These are phyloP conservation scores for Corynascus novoguineensis DNA, from an alignment of 495 filamentous ascomycete species.

Conservation along the genomic window DNA sequence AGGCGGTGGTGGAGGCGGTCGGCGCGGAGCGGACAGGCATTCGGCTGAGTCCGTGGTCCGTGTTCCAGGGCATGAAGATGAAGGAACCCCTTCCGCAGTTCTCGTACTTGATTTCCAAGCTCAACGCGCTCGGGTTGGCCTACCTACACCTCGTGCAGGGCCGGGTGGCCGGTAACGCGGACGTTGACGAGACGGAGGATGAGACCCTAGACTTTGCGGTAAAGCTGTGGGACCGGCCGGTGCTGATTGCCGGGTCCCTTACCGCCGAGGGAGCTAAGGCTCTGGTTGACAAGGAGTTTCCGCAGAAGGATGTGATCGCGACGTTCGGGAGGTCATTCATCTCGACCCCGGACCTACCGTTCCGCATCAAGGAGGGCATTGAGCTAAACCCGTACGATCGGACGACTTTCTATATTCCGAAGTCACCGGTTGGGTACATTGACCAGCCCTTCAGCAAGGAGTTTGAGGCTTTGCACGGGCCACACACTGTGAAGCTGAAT, in stretches of 20 bases:
- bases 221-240: conserved; percentile 43
- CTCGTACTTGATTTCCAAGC: conserved; percentile 47
- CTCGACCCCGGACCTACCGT: conserved; percentile 66
- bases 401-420: conserved; percentile 51
- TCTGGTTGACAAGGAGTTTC: conserved; percentile 51
- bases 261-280: conserved; percentile 41
- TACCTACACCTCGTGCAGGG: conserved; percentile 63
- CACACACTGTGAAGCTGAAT: conserved; percentile 10
- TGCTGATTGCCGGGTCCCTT: conserved; percentile 60
- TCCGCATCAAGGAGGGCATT: conserved; percentile 53
- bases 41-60: conserved; percentile 58
- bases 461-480: conserved; percentile 29
- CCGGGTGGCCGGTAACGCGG: conserved; percentile 39
- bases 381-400: conserved; percentile 52
- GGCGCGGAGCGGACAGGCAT: conserved; percentile 59
- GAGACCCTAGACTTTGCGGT: conserved; percentile 52
- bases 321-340: conserved; percentile 63
- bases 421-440: conserved; percentile 54
- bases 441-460: conserved; percentile 60
- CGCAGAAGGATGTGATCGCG: conserved; percentile 47
- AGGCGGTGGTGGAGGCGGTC: conserved; percentile 58
- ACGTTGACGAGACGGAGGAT: conserved; percentile 26
- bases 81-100: conserved; percentile 59
- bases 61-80: conserved; percentile 68
- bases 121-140: conserved; percentile 53